Conservation (phyloP, 768 basidiomycete genomes). For the Mycena sanguinolenta region DNA sequence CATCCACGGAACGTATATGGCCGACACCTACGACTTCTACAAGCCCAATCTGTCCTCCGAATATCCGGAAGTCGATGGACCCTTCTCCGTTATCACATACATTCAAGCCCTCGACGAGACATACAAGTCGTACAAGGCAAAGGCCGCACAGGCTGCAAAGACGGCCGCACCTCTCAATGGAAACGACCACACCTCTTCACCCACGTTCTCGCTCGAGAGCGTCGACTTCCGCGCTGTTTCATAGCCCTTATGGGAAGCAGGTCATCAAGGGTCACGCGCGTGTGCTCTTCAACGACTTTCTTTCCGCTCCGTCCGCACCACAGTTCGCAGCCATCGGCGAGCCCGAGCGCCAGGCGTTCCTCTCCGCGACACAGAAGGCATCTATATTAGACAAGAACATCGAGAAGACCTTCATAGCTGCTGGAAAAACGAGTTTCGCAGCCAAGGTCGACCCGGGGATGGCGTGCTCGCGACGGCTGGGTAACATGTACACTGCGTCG, state of each 20-base stretch:
- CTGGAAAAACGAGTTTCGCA: constrained; percentile 81
- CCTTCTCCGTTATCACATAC: constrained; percentile 95
- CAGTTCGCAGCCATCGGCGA: constrained; percentile 78
- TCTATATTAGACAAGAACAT: constrained; percentile 92
- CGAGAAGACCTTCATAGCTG: constrained; percentile 91
- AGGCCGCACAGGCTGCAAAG: constrained; percentile 77
- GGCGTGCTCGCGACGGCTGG: constrained; percentile 89
- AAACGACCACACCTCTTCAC: constrained; percentile 39
- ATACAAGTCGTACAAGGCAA: constrained; percentile 89
- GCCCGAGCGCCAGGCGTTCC: constrained; percentile 68
- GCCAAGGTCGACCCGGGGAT: constrained; percentile 84
- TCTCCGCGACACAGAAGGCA: constrained; percentile 73
- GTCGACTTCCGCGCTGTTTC: constrained; percentile 96
- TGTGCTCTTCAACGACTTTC: constrained; percentile 92
- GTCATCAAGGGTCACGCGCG: constrained; percentile 97
- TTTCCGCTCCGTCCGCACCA: constrained; percentile 76
- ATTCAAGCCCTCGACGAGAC: constrained; percentile 92
- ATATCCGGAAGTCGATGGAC: constrained; percentile 97
- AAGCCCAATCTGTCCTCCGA: constrained; percentile 96
- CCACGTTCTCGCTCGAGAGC: constrained; percentile 77
- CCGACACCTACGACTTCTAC: constrained; percentile 99
- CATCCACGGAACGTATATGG: constrained; percentile 96
- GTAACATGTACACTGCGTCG: constrained; percentile 99
- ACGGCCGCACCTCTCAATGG: constrained; percentile 39
- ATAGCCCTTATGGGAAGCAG: constrained; percentile 98